Conservation (phyloP, 345 rosid genomes). For the Salix caprea region DNA sequence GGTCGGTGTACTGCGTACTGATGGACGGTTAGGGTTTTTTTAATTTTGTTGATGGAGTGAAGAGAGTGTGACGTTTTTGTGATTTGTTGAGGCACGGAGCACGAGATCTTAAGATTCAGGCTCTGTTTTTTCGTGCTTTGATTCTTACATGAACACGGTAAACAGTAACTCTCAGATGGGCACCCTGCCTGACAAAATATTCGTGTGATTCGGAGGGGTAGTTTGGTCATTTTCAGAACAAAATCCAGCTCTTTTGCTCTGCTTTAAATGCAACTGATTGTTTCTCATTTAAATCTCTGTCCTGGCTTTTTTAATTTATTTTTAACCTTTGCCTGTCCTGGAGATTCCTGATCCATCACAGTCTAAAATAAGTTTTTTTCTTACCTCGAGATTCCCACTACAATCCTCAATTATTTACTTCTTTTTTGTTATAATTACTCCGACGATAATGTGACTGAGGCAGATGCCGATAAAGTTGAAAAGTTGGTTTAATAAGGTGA, state of each 20-base stretch:
- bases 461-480: slow-evolving; percentile 4
- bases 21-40: slow-evolving; percentile 19
- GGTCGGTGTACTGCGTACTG: neutral
- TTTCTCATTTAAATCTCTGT: neutral
- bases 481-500: neutral
- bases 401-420: neutral
- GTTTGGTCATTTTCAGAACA: slow-evolving; percentile 7
- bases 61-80: neutral
- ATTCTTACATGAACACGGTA: neutral
- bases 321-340: neutral
- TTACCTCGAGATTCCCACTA: slow-evolving; percentile 1
- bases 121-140: neutral
- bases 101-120: slow-evolving; percentile 26
- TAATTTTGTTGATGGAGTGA: neutral
- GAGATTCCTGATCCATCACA: neutral
- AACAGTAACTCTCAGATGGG: slow-evolving; percentile 12
- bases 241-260: neutral
- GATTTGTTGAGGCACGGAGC: slow-evolving; percentile 13
- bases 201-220: neutral
- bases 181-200: neutral
- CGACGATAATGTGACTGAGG: neutral
- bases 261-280: slow-evolving; percentile 1
- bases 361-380: neutral
- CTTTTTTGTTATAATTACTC: neutral
- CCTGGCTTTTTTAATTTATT: neutral